Conservation (phyloP, 257 asterid genomes). For the Galeopsis tetrahit region DNA sequence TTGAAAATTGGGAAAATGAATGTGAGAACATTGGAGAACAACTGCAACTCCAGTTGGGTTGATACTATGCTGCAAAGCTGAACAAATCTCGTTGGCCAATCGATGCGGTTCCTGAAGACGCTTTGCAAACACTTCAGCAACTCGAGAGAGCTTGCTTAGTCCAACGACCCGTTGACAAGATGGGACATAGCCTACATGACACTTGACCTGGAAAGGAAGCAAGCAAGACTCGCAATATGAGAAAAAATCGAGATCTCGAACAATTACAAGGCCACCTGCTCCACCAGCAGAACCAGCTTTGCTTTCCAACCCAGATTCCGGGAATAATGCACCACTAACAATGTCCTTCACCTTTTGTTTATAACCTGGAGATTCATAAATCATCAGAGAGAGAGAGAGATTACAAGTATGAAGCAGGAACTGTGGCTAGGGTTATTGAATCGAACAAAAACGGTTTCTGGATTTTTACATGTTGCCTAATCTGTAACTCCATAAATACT, state of each 20-base stretch:
- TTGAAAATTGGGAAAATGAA: slow-evolving; percentile 63
- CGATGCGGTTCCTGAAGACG: slow-evolving; percentile 94
- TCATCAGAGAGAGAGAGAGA: neutral
- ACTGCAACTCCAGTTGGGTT: slow-evolving; percentile 91
- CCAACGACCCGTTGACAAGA: slow-evolving; percentile 84
- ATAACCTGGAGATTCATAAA: slow-evolving; percentile 57
- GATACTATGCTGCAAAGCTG: slow-evolving; percentile 72
- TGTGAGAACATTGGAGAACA: slow-evolving; percentile 75
- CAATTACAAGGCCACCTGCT: slow-evolving; percentile 89
- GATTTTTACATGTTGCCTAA: neutral
- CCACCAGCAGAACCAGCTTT: slow-evolving; percentile 89
- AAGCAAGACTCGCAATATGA: slow-evolving; percentile 94
- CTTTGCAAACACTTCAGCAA: slow-evolving; percentile 82
- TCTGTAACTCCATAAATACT: neutral
- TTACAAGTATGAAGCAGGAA: slow-evolving; percentile 21
- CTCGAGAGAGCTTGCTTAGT: slow-evolving; percentile 92
- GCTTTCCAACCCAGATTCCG: slow-evolving; percentile 81
- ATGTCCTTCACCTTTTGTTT: slow-evolving; percentile 74
- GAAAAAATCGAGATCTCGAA: slow-evolving; percentile 92
- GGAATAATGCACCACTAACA: slow-evolving; percentile 85
- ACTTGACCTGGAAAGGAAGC: slow-evolving; percentile 91
- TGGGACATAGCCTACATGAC: slow-evolving; percentile 91
- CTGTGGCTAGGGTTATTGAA: neutral
- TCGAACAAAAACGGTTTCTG: neutral
- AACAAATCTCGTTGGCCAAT: slow-evolving; percentile 72